These are phyloP conservation scores for Leccinum arenicola DNA, from an alignment of 768 basidiomycete genomes.

Conservation along the genomic window DNA sequence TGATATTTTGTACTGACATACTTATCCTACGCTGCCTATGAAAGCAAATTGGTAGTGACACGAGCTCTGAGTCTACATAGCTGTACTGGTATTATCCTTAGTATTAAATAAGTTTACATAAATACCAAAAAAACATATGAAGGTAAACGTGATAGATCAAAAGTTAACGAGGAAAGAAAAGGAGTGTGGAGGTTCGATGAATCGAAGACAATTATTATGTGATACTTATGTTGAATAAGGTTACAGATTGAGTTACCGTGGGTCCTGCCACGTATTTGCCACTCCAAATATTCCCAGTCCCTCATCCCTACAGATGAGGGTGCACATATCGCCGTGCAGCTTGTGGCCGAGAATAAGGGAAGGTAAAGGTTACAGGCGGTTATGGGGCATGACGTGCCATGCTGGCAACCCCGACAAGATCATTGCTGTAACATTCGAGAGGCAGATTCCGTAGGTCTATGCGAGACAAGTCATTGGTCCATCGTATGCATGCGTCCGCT, in stretches of 20 bases:
- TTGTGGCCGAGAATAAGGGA: background rate
- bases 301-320: background rate
- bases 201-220: too few species aligned
- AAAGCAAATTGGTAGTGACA: background rate
- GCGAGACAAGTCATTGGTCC: background rate
- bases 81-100: too few species aligned
- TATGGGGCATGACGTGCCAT: background rate
- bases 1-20: background rate
- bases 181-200: background rate
- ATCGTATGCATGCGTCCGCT: background rate
- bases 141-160: too few species aligned
- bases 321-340: background rate
- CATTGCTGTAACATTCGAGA: background rate
- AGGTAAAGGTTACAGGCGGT: background rate
- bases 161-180: background rate
- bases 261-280: too few species aligned
- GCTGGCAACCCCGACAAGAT: background rate
- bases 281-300: background rate
- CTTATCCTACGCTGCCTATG: background rate
- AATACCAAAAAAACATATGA: too few species aligned
- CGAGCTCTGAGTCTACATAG: background rate
- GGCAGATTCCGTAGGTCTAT: background rate
- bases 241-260: too few species aligned
- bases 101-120: too few species aligned
- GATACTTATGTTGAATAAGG: too few species aligned